phyloP scores from a whole-genome alignment of 192 early-diverging fungal species.

The Umbelopsis isabellina region DNA sequence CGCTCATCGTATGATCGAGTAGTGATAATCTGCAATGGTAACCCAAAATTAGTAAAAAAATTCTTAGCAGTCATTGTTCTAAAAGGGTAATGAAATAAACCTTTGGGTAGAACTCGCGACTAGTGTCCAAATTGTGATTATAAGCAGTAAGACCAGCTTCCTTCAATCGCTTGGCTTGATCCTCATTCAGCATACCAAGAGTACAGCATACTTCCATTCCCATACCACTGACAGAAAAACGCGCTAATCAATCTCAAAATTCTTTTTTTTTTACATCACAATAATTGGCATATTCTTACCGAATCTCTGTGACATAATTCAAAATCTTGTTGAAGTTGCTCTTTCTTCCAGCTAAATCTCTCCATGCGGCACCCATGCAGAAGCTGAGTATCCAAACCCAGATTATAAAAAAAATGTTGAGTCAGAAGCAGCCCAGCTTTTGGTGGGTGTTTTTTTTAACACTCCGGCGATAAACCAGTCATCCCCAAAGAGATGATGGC shows the following conservation, averaged over 20 bases:
- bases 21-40: slow-evolving; percentile 64
- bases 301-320: slow-evolving; percentile 74
- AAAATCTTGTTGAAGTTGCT: slow-evolving; percentile 82
- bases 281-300: slow-evolving; percentile 40
- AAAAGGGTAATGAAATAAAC: slow-evolving; percentile 20
- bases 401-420: slow-evolving; percentile 16
- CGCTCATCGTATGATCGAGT: slow-evolving; percentile 82
- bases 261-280: neutral
- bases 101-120: slow-evolving; percentile 78
- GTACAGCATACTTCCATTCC: slow-evolving; percentile 90
- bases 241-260: neutral
- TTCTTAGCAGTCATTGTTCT: neutral
- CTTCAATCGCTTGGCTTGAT: slow-evolving; percentile 75
- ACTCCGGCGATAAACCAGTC: neutral
- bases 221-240: slow-evolving; percentile 58
- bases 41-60: neutral
- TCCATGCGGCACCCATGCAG: slow-evolving; percentile 90
- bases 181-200: slow-evolving; percentile 77
- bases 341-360: slow-evolving; percentile 78
- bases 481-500: neutral
- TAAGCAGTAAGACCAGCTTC: slow-evolving; percentile 85
- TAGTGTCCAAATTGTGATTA: slow-evolving; percentile 86
- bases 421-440: slow-evolving; percentile 10
- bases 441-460: slow-evolving; percentile 6
- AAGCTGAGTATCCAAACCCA: slow-evolving; percentile 46